Conservation (phyloP, 1,284 basidiomycete species). For the Entoloma clypeatum region DNA sequence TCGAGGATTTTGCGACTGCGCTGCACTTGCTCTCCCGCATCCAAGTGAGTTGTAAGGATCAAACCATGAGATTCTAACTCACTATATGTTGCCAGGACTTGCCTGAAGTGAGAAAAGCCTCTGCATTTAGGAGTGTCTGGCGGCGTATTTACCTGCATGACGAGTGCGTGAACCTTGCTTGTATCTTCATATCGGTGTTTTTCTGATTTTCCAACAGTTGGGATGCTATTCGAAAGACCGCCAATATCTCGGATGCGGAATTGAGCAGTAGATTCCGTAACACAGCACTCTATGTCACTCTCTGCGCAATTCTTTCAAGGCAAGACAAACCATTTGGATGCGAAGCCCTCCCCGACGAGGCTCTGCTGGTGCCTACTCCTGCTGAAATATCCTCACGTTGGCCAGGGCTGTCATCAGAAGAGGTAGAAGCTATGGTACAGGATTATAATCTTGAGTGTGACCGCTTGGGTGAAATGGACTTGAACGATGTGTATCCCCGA, state of each 20-base stretch:
- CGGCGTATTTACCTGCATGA: conserved; percentile 84
- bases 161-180: conserved; percentile 48
- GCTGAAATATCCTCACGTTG: conserved; percentile 64
- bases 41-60: conserved; percentile 37
- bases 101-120: conserved; percentile 63
- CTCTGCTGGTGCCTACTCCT: conserved; percentile 48
- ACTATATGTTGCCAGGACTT: conserved; percentile 42
- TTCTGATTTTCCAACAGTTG: conserved; percentile 47
- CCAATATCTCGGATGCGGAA: conserved; percentile 67
- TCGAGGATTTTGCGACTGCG: conserved; percentile 63
- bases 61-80: not conserved
- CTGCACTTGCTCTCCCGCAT: conserved; percentile 57
- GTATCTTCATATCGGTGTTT: not conserved
- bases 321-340: conserved; percentile 44
- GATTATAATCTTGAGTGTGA: conserved; percentile 63
- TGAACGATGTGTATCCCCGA: conserved; percentile 58
- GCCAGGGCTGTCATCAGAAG: conserved; percentile 63
- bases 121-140: conserved; percentile 79
- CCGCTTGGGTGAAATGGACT: conserved; percentile 47
- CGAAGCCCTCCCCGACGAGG: conserved; percentile 50
- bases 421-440: conserved; percentile 49
- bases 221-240: conserved; percentile 63
- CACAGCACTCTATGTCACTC: conserved; percentile 67
- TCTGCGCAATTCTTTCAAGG: conserved; percentile 46
- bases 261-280: conserved; percentile 59